Evolutionary conservation across 768 basidiomycete species (phyloP).

Genomic region (Tricholoma saponaceum): DNA sequence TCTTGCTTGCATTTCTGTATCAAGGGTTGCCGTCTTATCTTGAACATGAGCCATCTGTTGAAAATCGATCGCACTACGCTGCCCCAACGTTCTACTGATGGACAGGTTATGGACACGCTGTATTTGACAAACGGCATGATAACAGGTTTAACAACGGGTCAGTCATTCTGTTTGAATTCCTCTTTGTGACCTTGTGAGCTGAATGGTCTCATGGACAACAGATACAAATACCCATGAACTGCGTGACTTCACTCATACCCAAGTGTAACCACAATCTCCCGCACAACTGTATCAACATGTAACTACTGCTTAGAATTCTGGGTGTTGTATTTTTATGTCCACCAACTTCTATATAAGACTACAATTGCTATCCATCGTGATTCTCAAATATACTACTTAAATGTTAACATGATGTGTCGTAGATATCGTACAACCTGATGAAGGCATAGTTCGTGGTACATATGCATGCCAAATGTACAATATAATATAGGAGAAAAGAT

Average conservation of each 20-base stretch:
- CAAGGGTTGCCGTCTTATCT: slow-evolving; percentile 22
- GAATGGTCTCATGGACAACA: background rate
- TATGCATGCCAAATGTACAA: background rate
- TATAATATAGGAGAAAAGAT: background rate
- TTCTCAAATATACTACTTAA: background rate
- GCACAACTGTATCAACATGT: background rate
- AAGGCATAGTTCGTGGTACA: background rate
- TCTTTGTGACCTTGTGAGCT: background rate
- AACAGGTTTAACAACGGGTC: slow-evolving; percentile 1
- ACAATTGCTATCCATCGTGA: background rate
- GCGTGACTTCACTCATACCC: background rate
- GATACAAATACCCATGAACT: slow-evolving; percentile 2
- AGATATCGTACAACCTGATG: background rate
- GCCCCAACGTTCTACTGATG: background rate
- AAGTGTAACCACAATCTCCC: background rate
- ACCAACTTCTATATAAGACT: background rate
- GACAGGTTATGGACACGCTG: slow-evolving; percentile 6
- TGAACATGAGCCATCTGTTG: slow-evolving; percentile 21
- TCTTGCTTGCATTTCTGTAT: background rate
- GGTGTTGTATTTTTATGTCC: background rate
- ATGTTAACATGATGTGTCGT: background rate
- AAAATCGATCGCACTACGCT: background rate
- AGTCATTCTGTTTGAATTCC: background rate
- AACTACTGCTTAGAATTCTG: background rate
- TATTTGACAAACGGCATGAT: slow-evolving; percentile 2